These are phyloP conservation scores for Imleria badia DNA, from an alignment of 768 basidiomycete genomes.

Conservation along the genomic window DNA sequence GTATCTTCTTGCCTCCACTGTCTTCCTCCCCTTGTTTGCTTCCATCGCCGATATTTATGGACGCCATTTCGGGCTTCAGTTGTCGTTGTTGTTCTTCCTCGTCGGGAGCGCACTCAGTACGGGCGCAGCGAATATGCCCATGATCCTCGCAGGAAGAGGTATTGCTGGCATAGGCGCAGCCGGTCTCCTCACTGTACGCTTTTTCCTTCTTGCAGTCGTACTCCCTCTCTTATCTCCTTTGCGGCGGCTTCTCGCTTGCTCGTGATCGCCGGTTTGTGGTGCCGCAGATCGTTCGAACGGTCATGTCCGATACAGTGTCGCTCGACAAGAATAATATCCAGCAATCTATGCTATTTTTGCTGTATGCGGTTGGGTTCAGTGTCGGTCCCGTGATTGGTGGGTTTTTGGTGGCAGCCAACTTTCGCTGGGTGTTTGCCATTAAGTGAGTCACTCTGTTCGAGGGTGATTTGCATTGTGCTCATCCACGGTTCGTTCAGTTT, in stretches of 20 bases:
- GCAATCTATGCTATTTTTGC: conserved; percentile 39
- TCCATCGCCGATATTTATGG: conserved; percentile 51
- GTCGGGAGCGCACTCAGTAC: conserved; percentile 48
- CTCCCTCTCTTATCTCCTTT: background rate
- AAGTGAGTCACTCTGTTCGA: conserved; percentile 36
- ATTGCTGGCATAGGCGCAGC: conserved; percentile 52
- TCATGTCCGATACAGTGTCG: conserved; percentile 44
- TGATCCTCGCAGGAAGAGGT: conserved; percentile 46
- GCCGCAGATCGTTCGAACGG: conserved; percentile 39
- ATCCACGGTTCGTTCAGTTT: conserved; percentile 30
- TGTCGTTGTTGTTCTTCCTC: conserved; percentile 45
- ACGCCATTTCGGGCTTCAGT: conserved; percentile 46
- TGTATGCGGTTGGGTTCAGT: conserved; percentile 44
- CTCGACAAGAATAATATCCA: conserved; percentile 45
- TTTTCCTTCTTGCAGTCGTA: background rate
- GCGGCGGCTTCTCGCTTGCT: background rate
- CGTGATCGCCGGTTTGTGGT: background rate
- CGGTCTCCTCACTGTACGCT: conserved; percentile 37
- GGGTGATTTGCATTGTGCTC: background rate
- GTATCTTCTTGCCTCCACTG: conserved; percentile 51
- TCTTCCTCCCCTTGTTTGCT: conserved; percentile 52
- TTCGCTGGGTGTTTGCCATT: conserved; percentile 57
- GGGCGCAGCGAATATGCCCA: conserved; percentile 44
- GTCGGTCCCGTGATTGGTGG: conserved; percentile 47
- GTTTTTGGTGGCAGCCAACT: conserved; percentile 37